Percentiles rank a stretch among this genome's conserved stretches.
Evolutionary conservation across 768 basidiomycete species (phyloP).

Genomic region (Boletellus emodensis): DNA sequence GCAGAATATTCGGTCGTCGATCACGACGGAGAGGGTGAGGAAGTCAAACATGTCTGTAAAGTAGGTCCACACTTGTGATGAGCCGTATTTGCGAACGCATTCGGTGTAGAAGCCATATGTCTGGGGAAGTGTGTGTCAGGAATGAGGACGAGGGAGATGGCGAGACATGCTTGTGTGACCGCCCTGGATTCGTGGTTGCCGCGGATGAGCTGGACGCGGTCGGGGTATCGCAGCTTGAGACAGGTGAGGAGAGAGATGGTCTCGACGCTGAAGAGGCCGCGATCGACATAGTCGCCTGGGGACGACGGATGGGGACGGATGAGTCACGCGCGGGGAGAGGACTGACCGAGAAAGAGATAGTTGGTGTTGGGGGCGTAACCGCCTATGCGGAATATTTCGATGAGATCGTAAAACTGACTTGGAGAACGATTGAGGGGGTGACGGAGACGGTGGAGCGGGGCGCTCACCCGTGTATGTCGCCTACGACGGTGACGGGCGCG

Average conservation of each 20-base stretch:
- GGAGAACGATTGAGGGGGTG: conserved; percentile 34
- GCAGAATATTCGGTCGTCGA: conserved; percentile 98
- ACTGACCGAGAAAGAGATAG: conserved; percentile 93
- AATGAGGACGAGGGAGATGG: background rate
- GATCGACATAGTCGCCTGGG: conserved; percentile 96
- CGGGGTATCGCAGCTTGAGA: conserved; percentile 94
- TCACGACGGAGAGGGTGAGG: conserved; percentile 93
- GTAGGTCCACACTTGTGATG: conserved; percentile 96
- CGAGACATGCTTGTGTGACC: conserved; percentile 83
- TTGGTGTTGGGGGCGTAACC: conserved; percentile 96
- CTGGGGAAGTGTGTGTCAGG: conserved; percentile 39
- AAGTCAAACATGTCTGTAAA: conserved; percentile 99
- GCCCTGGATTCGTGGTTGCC: conserved; percentile 98
- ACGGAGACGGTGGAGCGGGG: conserved; percentile 9
- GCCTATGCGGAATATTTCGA: conserved; percentile 98
- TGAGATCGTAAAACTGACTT: conserved; percentile 99
- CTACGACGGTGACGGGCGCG: conserved; percentile 96
- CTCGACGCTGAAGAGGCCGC: conserved; percentile 96
- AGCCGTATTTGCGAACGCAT: conserved; percentile 95
- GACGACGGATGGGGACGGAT: conserved; percentile 7
- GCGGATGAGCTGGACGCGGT: conserved; percentile 92
- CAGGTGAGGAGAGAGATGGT: conserved; percentile 97
- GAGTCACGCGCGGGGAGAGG: background rate
- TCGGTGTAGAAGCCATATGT: conserved; percentile 99
- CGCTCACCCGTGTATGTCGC: conserved; percentile 97